phyloP scores from a whole-genome alignment of 2,329 filamentous ascomycete genomes.

The Monilinia vaccinii-corymbosi region DNA sequence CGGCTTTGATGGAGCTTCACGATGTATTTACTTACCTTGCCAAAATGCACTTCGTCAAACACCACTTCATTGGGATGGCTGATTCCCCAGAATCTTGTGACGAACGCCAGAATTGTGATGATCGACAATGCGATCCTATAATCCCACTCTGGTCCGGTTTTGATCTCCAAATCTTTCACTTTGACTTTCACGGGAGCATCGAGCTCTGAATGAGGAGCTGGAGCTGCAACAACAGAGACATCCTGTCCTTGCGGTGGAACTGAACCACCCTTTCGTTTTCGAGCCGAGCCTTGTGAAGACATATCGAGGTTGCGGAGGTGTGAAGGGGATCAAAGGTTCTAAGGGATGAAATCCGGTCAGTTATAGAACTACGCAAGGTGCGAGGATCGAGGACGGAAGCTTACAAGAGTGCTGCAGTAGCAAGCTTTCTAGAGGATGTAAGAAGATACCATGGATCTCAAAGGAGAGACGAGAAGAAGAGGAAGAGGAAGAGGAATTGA shows the following conservation, averaged over 20 bases:
- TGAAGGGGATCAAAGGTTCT: slow-evolving; percentile 15
- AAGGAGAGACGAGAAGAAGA: background rate
- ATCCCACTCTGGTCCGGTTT: slow-evolving; percentile 59
- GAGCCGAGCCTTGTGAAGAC: slow-evolving; percentile 27
- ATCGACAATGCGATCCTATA: slow-evolving; percentile 71
- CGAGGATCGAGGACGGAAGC: slow-evolving; percentile 4
- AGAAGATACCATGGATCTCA: slow-evolving; percentile 8
- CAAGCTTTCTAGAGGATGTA: slow-evolving; percentile 5
- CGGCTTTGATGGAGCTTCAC: background rate
- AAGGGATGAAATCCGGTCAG: slow-evolving; percentile 14
- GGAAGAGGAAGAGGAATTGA: background rate
- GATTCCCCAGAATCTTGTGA: slow-evolving; percentile 94
- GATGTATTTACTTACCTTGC: slow-evolving; percentile 59
- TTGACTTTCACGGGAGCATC: too few relatives aligned
- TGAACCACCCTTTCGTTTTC: slow-evolving; percentile 36
- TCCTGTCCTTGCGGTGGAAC: slow-evolving; percentile 42
- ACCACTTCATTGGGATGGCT: slow-evolving; percentile 93
- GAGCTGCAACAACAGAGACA: slow-evolving; percentile 25
- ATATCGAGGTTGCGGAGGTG: slow-evolving; percentile 16
- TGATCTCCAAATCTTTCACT: slow-evolving; percentile 34
- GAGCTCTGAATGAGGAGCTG: slow-evolving; percentile 35
- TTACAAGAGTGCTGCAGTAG: slow-evolving; percentile 9
- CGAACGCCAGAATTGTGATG: slow-evolving; percentile 75
- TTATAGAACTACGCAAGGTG: slow-evolving; percentile 10
- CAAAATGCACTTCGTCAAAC: slow-evolving; percentile 98